Base-by-base conservation (phyloP, 2,329 filamentous ascomycete species). In the Pyrenophora graminea region DNA sequence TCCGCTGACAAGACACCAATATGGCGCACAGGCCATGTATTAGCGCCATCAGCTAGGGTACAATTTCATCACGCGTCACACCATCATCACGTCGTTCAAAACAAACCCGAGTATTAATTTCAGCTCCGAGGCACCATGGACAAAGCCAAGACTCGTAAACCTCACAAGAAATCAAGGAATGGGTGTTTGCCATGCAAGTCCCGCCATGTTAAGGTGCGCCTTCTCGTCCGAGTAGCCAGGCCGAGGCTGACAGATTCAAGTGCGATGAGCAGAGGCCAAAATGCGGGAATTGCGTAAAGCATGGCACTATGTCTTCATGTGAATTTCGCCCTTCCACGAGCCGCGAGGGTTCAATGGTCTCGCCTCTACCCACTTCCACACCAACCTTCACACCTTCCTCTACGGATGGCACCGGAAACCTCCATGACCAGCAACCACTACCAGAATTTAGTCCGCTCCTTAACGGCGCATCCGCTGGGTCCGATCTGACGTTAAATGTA, bases 251-350 rank as follows among this genome's bases (percentile, higher is more conserved):
- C 45, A 23, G 51, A 31, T 42, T 19, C 19, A 45, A 71, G 66
- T 71, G 68, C 49, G 68, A 70, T 51, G 68, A 71, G 48, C 60
- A 62, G 34, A 63, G 60, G 36, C 68, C 68, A 3, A 55, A 51
- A n/a, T 71, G 68, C 46, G 58, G 61, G 12, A 68, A 67, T 32
- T 71, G 68, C 39, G 61, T 67, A 15, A 70, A 68, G 39, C 67
- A 70, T 53, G 61, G 58, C n/a, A 58, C 61, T 7, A 18, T 40
- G 19, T 71, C 61, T 6, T 17, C 42, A 21, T 71, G 67, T 57
- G 66, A 69, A 44, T 71, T 64, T 48, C 57, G 55, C 21, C 38
- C 44, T 25, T 19, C 44, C n/a, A 63, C 45, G 13, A 64, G 55
- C 36, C 50, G 55, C 12, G 51, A 58, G 39, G 41, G 48, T 8